Conservation (phyloP, 768 basidiomycete genomes). For the Pisolithus microcarpus region DNA sequence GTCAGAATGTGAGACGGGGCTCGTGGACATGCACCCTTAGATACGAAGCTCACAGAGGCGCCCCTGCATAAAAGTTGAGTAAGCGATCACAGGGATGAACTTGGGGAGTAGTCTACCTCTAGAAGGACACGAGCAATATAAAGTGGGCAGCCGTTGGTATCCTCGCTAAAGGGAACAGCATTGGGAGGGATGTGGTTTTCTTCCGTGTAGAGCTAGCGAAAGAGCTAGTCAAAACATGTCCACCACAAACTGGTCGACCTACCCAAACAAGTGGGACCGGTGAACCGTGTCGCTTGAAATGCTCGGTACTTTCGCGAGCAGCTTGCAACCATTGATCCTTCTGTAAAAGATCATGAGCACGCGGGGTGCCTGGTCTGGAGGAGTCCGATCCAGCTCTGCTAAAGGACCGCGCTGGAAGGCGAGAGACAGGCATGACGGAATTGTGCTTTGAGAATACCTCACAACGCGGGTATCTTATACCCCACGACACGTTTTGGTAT, state of each 20-base stretch:
- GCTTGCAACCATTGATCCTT: conserved; percentile 24
- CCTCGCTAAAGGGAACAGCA: conserved; percentile 28
- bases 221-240: neutral
- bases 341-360: conserved; percentile 10
- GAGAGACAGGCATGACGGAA: neutral
- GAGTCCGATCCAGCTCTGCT: neutral
- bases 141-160: conserved; percentile 20
- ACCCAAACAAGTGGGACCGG: conserved; percentile 29
- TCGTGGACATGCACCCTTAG: too few relatives aligned
- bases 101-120: conserved; percentile 5
- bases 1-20: neutral
- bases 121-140: conserved; percentile 27
- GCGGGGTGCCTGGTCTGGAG: neutral
- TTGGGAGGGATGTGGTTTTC: conserved; percentile 27
- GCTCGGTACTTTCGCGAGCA: conserved; percentile 24
- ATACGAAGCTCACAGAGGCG: conserved; percentile 18
- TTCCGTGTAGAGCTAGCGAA: conserved; percentile 22
- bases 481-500: too few relatives aligned
- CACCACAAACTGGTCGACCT: neutral
- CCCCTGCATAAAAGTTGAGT: conserved; percentile 9
- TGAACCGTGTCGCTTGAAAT: conserved; percentile 23
- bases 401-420: neutral
- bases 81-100: neutral
- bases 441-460: neutral
- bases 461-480: too few relatives aligned